Evolutionary conservation across 2,329 filamentous ascomycete species (phyloP), one percentile per base, ranked within the genome.

Genomic region (Cytospora mali): DNA sequence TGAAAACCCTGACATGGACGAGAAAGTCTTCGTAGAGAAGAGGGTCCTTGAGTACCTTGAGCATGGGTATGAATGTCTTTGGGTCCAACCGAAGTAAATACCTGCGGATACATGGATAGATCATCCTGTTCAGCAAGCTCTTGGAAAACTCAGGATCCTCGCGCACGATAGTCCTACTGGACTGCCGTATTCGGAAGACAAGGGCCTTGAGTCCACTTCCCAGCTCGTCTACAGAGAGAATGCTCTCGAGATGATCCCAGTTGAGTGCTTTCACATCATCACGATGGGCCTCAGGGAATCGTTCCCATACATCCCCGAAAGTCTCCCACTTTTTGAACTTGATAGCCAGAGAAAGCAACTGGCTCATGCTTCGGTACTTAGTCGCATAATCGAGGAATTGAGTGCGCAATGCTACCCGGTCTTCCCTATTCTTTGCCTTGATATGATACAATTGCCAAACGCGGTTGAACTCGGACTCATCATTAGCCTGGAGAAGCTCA

Each of bases 21-120:
- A 65, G 71, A 62, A 81, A 82, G 5, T 75, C 70, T 58, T 81
- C 76, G 66, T 81, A 84, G 9, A 79, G 70, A 0, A 69, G 51
- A 1, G 68, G 64, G 51, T 83, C 76, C 13, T 74, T 67, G 39
- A 79, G 73, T 11, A 75, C 69, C 23, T 71, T 70, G 7, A 85
- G 75, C 18, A 85, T 74, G 48, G 71, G 69, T 1, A 72, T 65
- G 7, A 74, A 73, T 56, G 73, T 69, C 3, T 66, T 57, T 0
- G 65, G 59, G 6, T 63, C 62, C 14, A 72, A 28, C 4, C 21
- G 42, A 6, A 29, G 46, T 28, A 46, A 51, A 42, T 65, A 61
- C 35, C 46, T 53, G 35, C 48, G 56, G 7, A 65, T 51, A 28
- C 42, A 51, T n/a, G 64, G 64, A 29, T 29, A 53, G 16, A 65